Conservation (phyloP, 345 rosid species). For the Syzygium oleosum region DNA sequence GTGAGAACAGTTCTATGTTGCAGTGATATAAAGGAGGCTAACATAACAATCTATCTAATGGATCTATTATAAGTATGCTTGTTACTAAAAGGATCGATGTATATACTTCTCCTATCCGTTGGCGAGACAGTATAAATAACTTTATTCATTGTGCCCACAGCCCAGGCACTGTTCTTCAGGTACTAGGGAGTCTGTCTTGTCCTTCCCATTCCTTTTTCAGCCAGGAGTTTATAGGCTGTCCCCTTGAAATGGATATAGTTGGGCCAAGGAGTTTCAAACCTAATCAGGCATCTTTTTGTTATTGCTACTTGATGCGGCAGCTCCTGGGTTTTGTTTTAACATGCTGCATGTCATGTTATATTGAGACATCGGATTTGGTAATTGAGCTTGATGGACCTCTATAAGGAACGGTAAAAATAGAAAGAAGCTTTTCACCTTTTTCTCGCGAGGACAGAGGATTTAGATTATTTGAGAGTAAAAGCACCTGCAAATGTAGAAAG, state of each 20-base stretch:
- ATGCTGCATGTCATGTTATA: neutral
- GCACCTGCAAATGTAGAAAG: neutral
- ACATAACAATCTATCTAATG: neutral
- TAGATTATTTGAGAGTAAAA: neutral
- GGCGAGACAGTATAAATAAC: neutral
- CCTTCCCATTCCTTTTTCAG: neutral
- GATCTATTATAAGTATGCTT: neutral
- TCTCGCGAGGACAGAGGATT: neutral
- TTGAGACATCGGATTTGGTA: neutral
- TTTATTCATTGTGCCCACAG: neutral
- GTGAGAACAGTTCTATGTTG: neutral
- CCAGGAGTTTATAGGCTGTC: neutral
- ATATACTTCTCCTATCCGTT: neutral
- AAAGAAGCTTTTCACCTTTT: neutral
- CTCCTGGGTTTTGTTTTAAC: neutral
- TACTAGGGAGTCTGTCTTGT: neutral
- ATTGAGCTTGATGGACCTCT: neutral
- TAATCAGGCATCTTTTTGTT: neutral
- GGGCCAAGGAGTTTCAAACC: neutral
- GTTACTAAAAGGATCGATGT: neutral
- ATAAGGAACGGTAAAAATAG: neutral
- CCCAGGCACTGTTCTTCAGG: neutral
- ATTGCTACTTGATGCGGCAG: neutral
- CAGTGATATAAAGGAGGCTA: neutral
- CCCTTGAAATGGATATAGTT: neutral